Evolutionary conservation across 345 rosid genomes (phyloP).

Genomic region (Luvunga scandens): DNA sequence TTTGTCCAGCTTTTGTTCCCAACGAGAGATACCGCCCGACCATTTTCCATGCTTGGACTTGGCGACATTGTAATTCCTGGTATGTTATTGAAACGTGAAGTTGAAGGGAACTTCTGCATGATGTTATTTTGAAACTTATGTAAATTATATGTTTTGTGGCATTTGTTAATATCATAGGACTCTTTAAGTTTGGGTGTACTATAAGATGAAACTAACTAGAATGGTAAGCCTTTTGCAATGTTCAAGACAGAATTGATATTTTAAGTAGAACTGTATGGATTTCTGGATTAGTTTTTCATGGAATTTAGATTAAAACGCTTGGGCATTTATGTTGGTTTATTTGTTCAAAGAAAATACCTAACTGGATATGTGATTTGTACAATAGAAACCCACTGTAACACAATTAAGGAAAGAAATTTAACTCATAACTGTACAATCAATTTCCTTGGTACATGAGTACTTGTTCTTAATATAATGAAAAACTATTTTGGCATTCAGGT

Average conservation of each 20-base stretch:
- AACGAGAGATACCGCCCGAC: conserved; percentile 67
- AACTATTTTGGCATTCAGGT: conserved; percentile 40
- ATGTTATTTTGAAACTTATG: neutral
- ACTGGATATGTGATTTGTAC: neutral
- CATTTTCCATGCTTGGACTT: conserved; percentile 99
- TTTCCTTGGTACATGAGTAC: neutral
- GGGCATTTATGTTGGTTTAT: neutral
- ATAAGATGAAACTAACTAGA: neutral
- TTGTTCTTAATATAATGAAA: no score
- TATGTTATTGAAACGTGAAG: conserved; percentile 26
- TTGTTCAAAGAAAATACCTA: neutral
- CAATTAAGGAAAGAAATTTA: neutral
- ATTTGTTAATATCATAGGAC: neutral
- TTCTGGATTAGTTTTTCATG: neutral
- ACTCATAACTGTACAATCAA: neutral
- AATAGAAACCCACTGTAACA: neutral
- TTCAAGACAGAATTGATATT: neutral
- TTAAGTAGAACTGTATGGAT: neutral
- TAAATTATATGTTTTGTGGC: neutral
- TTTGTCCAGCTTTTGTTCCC: conserved; percentile 85
- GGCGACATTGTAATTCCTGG: conserved; percentile 99
- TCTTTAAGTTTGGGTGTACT: neutral
- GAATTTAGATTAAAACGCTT: neutral
- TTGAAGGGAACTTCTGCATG: neutral
- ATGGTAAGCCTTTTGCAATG: neutral